Evolutionary conservation across 192 early-diverging fungal genomes (phyloP), one percentile per base, ranked within the genome.

Genomic region (Pilobolus umbonatus): DNA sequence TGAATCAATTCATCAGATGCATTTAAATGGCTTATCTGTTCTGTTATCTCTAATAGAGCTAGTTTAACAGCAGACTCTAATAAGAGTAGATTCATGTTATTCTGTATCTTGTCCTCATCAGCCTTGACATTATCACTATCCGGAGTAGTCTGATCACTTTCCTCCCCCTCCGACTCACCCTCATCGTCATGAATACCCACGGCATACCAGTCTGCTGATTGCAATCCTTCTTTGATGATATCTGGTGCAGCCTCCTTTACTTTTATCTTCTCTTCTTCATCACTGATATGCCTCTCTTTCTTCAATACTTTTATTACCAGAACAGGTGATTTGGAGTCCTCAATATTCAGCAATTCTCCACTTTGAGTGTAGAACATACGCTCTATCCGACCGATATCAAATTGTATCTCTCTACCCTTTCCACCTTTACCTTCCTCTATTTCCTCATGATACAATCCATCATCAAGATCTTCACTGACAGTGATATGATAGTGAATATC

Each of bases 401-500:
- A 74, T 1, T 67, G 49, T n/a, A 67, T 31, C 0, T 31, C 7
- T 36, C 65, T 63, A 17, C 45, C 38, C 0, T 19, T 31, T n/a
- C 60, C 62, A n/a, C 36, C 34, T 0, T 29, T 29, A 22, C 65
- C 63, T 3, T 30, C 50, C 36, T 72, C 71, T 19, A 71, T 35
- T 45, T 84, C 80, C 10, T 87, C 87, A 36, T 92, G 90, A 69
- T 88, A 89, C 24, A 89, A 75, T 5, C 83, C 88, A 58, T 92
- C 90, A 31, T 91, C 74, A 6, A 80, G 72, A 43, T 92, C 85
- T 58, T 91, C 85, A 1, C 60, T 58, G 4, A 90, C 42, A 1
- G 77, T 54, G 40, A 89, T 55, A 28, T 85, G 74, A 52, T 89
- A 88, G n/a, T 28, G 39, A 17, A 42, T 0, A 5, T 17, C 39